Evolutionary conservation across 2,329 filamentous ascomycete genomes (phyloP), one percentile per base, ranked within the genome.

Genomic region (Fusarium annulatum): DNA sequence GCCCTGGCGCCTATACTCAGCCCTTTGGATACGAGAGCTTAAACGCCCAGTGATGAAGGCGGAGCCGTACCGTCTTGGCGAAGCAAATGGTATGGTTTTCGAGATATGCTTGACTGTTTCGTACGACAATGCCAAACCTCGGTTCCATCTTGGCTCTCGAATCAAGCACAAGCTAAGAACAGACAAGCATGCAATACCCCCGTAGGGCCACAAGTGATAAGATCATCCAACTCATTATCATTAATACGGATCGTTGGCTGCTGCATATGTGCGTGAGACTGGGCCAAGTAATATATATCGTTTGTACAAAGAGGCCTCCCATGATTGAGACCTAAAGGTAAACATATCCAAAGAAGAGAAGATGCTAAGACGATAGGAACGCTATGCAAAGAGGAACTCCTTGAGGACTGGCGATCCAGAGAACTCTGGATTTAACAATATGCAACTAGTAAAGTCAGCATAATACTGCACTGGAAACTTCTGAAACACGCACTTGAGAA

Each of bases 371-470:
- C n/a, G 49, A 61, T 48, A 61, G n/a, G 26, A 36, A 52, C 66
- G 66, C 56, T 86, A 89, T 59, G 86, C 86, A 81, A 97, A 96
- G 57, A 98, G 87, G 80, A 98, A 98, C 65, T 97, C 94, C 80
- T 96, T 97, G 48, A 97, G 86, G 4, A 97, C 90, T 0, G 95
- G 94, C n/a, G 94, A 96, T 16, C 93, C 93, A 39, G 95, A 94
- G 80, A 98, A 98, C 81, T 98, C 95, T 0, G 96, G 96, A 81
- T 98, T 98, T 36, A 98, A 85, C 74, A 98, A 84, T 69, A 98
- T 92, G 84, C 95, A 98, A 80, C 94, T 97, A 79, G 14, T 23
- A 56, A 26, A 19, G 58, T 80, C 23, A 76, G 77, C 36, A 68
- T 53, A 58, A 26, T 41, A 38, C 28, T 39, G 28, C 18, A 10